Percentiles rank a stretch among this genome's conserved stretches.
phyloP scores from a whole-genome alignment of 208 protist species.

The Crithidia thermophila region DNA sequence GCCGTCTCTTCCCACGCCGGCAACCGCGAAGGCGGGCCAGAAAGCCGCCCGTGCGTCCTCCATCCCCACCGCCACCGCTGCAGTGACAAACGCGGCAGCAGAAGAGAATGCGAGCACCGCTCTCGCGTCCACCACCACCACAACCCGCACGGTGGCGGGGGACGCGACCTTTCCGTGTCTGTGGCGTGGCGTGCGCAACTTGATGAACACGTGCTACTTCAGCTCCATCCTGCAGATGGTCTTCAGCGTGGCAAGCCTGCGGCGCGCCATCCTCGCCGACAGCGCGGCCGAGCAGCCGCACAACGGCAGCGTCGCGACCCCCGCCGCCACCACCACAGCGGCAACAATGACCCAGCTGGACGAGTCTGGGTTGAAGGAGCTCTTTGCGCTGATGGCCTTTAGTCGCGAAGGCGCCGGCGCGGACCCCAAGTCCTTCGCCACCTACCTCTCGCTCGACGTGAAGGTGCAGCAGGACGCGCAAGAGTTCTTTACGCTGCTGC shows the following conservation, averaged over 20 bases:
- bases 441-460: constrained; percentile 69
- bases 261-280: constrained; percentile 52
- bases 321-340: neutral
- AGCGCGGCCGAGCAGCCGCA: constrained; percentile 6
- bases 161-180: constrained; percentile 37
- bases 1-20: no score
- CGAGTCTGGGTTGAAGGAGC: constrained; percentile 60
- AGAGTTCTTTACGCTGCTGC: constrained; percentile 75
- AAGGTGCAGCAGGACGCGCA: constrained; percentile 84
- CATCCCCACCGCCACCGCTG: neutral
- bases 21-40: neutral
- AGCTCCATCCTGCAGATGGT: constrained; percentile 85
- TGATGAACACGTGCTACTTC: constrained; percentile 93
- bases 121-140: neutral
- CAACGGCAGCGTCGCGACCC: no score
- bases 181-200: constrained; percentile 78
- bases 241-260: constrained; percentile 61
- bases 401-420: constrained; percentile 51
- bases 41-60: neutral
- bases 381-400: constrained; percentile 83
- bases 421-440: constrained; percentile 51
- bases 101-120: neutral
- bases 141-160: constrained; percentile 7
- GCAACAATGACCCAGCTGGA: constrained; percentile 6
- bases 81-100: neutral